Evolutionary conservation across 352 stramenopile genomes (phyloP), one percentile per base, ranked within the genome.

Genomic region (Globisporangium lucens): DNA sequence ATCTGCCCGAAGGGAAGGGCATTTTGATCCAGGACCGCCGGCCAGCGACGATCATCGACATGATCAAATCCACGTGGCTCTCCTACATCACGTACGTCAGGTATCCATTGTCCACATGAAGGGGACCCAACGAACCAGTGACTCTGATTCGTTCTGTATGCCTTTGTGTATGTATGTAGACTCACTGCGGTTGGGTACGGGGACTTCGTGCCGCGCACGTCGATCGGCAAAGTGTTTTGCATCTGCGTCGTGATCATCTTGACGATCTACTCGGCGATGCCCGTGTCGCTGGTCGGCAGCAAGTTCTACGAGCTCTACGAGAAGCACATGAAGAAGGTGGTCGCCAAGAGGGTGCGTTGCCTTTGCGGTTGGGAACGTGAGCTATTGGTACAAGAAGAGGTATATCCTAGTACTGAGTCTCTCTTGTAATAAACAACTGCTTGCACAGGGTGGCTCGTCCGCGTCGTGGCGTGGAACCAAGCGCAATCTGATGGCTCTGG

Each of bases 291-390:
- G 8, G 83, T 94, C 17, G 86, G 86, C 13, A 79, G 69, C 17
- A 83, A 93, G 56, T 94, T 93, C 59, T 89, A 89, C 67, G 72
- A 73, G 9, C 68, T 89, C 8, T 94, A 94, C 63, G 83, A 87
- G 30, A 78, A 82, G 56, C 79, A 91, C 65, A 75, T 83, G 58
- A 77, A 91, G 66, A 88, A 84, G 30, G 78, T 83, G 65, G 73
- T 85, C 61, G 56, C 87, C 38, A 85, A 85, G 36, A 63, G 80
- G 66, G 83, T 89, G 77, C 12, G 69, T 63, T 20, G 30, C 6
- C 30, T 10, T 61, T n/a, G 53, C 2, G 17, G 27, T 5, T 43
- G 7, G 10, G 5, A 0, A 10, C 43, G 2, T 20, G 20, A 30
- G 30, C 30, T 61, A 20, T 24, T 33, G 7, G 6, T 0, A 20